phyloP scores from a whole-genome alignment of 164 flowering plant species.

The Platanus orientalis region DNA sequence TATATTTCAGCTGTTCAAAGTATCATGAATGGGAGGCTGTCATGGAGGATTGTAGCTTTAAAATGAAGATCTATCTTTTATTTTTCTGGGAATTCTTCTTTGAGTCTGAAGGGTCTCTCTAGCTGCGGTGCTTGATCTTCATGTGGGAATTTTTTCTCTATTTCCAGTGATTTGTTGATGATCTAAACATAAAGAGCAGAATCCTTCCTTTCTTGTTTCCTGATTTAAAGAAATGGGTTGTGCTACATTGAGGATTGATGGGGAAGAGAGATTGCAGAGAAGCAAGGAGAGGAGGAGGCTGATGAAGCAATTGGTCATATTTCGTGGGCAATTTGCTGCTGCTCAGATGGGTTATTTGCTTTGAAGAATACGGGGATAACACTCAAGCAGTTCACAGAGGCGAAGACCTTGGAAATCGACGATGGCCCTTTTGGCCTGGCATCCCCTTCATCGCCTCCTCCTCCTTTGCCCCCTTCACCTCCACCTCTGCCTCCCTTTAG shows the following conservation, averaged over 20 bases:
- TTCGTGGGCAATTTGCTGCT: conserved; percentile 56
- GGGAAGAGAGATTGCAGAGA: conserved; percentile 55
- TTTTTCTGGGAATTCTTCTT: no score
- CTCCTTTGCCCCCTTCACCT: conserved; percentile 67
- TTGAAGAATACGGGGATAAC: conserved; percentile 81
- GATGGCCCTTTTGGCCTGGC: conserved; percentile 15
- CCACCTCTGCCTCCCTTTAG: conserved; percentile 67
- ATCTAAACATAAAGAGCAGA: no score
- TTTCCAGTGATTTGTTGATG: no score
- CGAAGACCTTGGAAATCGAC: conserved; percentile 52
- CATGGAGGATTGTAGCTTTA: no score
- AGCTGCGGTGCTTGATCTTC: no score
- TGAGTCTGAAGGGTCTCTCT: no score
- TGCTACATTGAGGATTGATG: conserved; percentile 57
- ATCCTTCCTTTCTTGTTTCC: no score
- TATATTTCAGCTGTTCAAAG: no score
- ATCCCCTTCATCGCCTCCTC: conserved; percentile 48
- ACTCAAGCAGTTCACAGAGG: conserved; percentile 77
- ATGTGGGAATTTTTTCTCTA: no score
- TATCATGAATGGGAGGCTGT: no score
- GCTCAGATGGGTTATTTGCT: conserved; percentile 65
- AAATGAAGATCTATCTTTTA: no score
- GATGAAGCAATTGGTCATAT: conserved; percentile 58
- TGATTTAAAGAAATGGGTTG: conserved; percentile 67
- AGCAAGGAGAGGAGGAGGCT: conserved; percentile 73